Conservation (phyloP, 768 basidiomycete genomes). For the Xerocomellus amylosporus region DNA sequence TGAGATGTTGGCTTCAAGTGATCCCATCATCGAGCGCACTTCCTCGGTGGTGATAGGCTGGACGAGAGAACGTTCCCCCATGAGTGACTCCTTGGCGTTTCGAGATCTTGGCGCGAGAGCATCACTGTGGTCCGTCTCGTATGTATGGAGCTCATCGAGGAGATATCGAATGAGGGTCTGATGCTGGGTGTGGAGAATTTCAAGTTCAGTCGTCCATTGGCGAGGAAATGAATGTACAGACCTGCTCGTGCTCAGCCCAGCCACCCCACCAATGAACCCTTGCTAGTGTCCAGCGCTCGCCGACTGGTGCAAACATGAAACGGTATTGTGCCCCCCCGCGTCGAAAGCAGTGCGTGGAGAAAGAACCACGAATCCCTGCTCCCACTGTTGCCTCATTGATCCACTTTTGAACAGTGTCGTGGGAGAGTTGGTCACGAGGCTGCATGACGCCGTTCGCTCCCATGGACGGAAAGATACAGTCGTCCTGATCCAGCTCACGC, state of each 20-base stretch:
- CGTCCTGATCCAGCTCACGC: not conserved
- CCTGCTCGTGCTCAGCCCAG: constrained; percentile 39
- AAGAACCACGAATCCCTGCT: not conserved
- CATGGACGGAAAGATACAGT: not conserved
- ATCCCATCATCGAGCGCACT: not conserved
- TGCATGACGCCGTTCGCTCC: not conserved
- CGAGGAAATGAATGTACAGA: not conserved
- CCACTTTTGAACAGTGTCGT: not conserved
- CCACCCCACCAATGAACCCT: constrained; percentile 40
- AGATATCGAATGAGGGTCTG: not conserved
- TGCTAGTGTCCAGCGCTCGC: constrained; percentile 35
- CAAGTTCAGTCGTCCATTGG: not conserved
- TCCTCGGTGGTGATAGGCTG: not conserved
- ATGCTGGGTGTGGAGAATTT: not conserved
- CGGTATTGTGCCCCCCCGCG: constrained; percentile 19
- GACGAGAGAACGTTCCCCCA: not conserved
- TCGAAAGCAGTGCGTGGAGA: constrained; percentile 1
- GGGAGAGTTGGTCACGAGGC: not conserved
- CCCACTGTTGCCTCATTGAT: not conserved
- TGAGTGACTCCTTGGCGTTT: not conserved
- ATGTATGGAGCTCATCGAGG: not conserved
- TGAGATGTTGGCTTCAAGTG: not conserved
- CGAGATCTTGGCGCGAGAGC: not conserved
- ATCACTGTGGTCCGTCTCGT: not conserved
- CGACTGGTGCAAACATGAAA: constrained; percentile 38